Base-by-base conservation (phyloP, 139 green algal genomes). In the Chlorella sp. region DNA sequence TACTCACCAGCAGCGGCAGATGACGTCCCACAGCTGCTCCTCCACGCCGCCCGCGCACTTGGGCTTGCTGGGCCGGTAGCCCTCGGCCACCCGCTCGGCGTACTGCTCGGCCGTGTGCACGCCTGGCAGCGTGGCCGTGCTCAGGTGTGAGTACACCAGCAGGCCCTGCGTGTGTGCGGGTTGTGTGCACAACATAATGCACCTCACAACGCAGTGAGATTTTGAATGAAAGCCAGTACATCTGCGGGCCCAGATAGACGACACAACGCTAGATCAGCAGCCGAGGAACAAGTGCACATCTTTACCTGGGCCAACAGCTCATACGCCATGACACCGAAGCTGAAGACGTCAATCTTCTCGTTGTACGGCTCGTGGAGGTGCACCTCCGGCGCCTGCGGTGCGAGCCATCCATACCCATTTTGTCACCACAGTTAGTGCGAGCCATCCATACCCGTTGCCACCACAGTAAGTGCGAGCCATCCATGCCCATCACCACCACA, bases 301-400 rank as follows among this genome's bases (percentile, higher is more conserved):
- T n/a, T n/a, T n/a, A n/a, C n/a, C n/a, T 20, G 55, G 20, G 55
- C 22, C 29, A 76, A 35, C 35, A 76, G 71, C 71, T 76, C 71
- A 23, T 69, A 69, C 29, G 71, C 71, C 68, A 91, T 78, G 17
- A 93, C 70, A 34, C 63, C 88, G 73, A 91, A 91, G 27, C 31
- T 75, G 79, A 92, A 93, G 27, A 93, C 80, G 65, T 93, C 88
- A 5, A 77, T 82, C 70, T 75, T 82, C 27, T 88, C 78, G 69
- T 90, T 90, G 80, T 90, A 90, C 22, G 51, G 67, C 72, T 84
- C 20, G 31, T 73, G 63, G 33, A 55, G 35, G 30, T 74, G 77
- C 22, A 90, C 82, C 75, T 90, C 85, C 26, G 85, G 85, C 22
- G 55, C 55, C 55, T 64, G 55, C 24, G 55, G 17, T 10, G 55